Base-by-base conservation (phyloP, 2,329 filamentous ascomycete species). In the Mycocentrospora acerina region DNA sequence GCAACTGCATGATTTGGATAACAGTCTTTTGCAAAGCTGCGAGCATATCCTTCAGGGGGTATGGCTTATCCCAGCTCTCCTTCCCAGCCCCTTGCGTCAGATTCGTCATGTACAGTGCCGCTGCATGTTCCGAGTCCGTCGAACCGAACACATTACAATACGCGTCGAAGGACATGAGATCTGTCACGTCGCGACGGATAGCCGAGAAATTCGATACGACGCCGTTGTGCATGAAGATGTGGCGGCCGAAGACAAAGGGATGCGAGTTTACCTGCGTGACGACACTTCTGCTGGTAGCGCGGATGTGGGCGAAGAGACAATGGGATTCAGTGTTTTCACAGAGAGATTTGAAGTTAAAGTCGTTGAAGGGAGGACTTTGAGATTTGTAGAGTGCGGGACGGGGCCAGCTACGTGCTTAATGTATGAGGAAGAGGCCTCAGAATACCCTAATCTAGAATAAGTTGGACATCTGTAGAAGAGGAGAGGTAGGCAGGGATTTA, bases 181-280 rank as follows among this genome's bases (percentile, higher is more conserved):
- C 60, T 10, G 66, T 70, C 43, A 79, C 58, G 16, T 71, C 67
- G 7, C 74, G 69, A 19, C 73, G 70, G 32, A 79, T 73, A 7
- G 57, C 45, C 2, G 62, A 48, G 53, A 79, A 79, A 44, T 71
- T 60, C 9, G 69, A 68, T 24, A 78, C 67, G 12, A 70, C 70
- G 2, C 77, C 77, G 50, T 79, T 79, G 63, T 80, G 77, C 77
- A 80, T 79, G 54, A 79, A 74, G 7, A 68, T 66, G 45, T 78
- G 74, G 25, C 75, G 64, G 11, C 77, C 76, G 35, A 79, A 79
- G 19, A 73, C 67, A 54, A 79, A 80, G 4, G 77, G 77, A 43
- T 80, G 76, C 29, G 73, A 75, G 57, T 79, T 80, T 14, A 76
- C 71, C 12, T 68, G 66, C 2, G 72, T 69, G 17, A 78, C 72